Evolutionary conservation across 2,329 filamentous ascomycete species (phyloP), one percentile per base, ranked within the genome.

Genomic region (Epichloe coenophiala): DNA sequence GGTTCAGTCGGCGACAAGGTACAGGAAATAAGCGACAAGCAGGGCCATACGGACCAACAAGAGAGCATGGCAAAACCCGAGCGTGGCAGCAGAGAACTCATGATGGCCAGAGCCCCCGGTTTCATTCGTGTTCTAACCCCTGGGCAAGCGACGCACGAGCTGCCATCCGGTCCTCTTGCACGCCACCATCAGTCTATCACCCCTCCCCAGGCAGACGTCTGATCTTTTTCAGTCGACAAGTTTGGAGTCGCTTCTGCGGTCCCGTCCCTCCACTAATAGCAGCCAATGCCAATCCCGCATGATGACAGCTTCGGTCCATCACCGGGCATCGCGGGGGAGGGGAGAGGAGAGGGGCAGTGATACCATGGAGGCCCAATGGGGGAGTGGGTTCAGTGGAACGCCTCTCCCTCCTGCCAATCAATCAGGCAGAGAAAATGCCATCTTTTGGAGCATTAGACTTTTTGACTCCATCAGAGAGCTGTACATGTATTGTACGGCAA

Each of bases 281-380:
- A 41, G 47, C 47, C 47, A 43, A 48, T 48, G 47, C 47, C 47
- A 43, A 48, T 48, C 47, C 47, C 19, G 47, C 47, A 12, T 17
- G 17, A 17, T 31, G 27, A 17, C 39, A 37, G 23, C n/a, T 36
- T 27, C 39, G 17, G 42, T 37, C 39, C 47, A 23, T 40, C 45
- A 39, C 21, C 37, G 45, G 45, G 17, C 23, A 47, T 47, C 45
- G 36, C 23, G 36, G 36, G 36, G 45, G 19, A 27, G 13, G 9
- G n/a, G 8, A 33, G 8, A 27, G 45, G 38, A 21, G 17, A 31
- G 39, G 46, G 37, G 13, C 37, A 17, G 37, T 31, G 8, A 31
- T 31, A 9, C 46, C 37, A 36, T 19, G 19, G n/a, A 36, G 9
- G 35, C 15, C 45, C 45, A 39, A 37, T 31, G 17, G 31, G 19